Base-by-base conservation (phyloP, 106 monocot genomes). In the Platanthera guangdongensis region DNA sequence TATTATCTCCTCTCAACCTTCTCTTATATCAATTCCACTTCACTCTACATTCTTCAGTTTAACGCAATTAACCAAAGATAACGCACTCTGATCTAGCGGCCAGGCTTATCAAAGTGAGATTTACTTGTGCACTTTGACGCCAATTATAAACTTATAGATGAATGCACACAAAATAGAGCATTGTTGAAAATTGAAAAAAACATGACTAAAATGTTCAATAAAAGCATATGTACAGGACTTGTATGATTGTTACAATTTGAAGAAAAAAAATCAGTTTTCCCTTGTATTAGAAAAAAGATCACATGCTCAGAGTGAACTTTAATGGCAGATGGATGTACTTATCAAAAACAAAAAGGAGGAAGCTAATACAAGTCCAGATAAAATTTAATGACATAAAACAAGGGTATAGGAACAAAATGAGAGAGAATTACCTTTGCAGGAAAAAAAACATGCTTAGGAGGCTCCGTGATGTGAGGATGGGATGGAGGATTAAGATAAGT, bases 391-490 rank as follows among this genome's bases (percentile, higher is more conserved):
- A 70, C 70, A 47, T 16, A 16, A 48, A 51, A 57, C 28, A 30
- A 12, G 10, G 14, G 25, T 18, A 63, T 48, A 22, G 8, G 10
- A 46, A 11, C 21, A 77, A 10, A 79, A 13, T 21, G 54, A 78
- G 39, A n/a, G 9, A 22, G 72, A 72, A 21, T 22, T 86, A 95
- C 96, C 89, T 93, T 97, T 75, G 65, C 52, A 12, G 96, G 96
- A 30, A 93, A 84, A 50, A 87, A 72, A 28, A 83, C 96, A n/a
- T 92, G 89, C 80, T 83, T 81, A 75, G 93, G 91, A 78, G 87
- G 96, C 80, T 91, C 89, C 49, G 95, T 91, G 45, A 93, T 89
- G 75, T 93, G 93, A 64, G 80, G 77, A 51, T 93, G 96, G 62
- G 70, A 62, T 45, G 46, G 77, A 75, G 96, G 96, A 79, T 89